phyloP scores from a whole-genome alignment of 768 basidiomycete species.

The Mycena rosella region DNA sequence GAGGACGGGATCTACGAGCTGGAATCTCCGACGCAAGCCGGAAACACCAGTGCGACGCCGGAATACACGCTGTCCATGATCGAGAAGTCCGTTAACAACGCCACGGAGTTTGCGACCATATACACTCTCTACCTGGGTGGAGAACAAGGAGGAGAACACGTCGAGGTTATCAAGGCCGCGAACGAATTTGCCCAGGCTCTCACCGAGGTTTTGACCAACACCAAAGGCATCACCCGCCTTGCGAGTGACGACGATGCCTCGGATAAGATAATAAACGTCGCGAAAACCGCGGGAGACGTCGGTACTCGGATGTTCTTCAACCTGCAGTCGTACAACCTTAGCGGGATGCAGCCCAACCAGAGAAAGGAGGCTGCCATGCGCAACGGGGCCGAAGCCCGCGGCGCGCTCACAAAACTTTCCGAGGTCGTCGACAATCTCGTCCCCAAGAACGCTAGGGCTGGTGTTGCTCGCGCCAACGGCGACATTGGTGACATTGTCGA shows the following conservation, averaged over 20 bases:
- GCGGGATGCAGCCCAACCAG: constrained; percentile 78
- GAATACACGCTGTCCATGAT: constrained; percentile 99
- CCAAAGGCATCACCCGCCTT: constrained; percentile 96
- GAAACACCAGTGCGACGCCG: constrained; percentile 97
- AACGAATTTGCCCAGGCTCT: constrained; percentile 97
- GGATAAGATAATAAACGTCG: constrained; percentile 89
- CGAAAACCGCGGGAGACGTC: constrained; percentile 88
- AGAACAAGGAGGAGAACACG: constrained; percentile 92
- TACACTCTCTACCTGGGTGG: constrained; percentile 92
- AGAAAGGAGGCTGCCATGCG: constrained; percentile 91
- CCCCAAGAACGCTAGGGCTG: constrained; percentile 83
- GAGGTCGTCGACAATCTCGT: constrained; percentile 88
- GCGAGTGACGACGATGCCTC: constrained; percentile 92
- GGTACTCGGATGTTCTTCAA: constrained; percentile 95
- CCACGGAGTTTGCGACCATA: constrained; percentile 95
- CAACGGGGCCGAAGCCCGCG: constrained; percentile 89
- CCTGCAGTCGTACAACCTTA: constrained; percentile 94
- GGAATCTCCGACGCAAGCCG: constrained; percentile 94
- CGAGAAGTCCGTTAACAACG: constrained; percentile 94
- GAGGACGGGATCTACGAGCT: constrained; percentile 98
- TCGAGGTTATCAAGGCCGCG: constrained; percentile 97
- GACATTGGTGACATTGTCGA: constrained; percentile 97
- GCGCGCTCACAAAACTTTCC: constrained; percentile 85
- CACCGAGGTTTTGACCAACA: constrained; percentile 91
- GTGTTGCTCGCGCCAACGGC: constrained; percentile 83